These are phyloP conservation scores for Collybia nuda DNA, from an alignment of 768 basidiomycete species.

Conservation along the genomic window DNA sequence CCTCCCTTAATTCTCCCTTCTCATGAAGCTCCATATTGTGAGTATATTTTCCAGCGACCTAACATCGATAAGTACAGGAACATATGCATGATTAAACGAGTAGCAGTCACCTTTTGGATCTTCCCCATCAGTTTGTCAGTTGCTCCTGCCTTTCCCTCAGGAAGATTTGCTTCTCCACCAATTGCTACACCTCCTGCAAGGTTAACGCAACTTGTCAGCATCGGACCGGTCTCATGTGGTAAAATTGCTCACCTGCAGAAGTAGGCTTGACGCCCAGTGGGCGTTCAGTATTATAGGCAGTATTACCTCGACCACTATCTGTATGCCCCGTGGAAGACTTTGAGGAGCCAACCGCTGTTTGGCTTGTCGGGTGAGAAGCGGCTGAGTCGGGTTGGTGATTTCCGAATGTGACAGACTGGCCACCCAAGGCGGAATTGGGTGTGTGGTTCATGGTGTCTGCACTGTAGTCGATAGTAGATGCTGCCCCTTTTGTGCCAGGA, in stretches of 20 bases:
- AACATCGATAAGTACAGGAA: background rate
- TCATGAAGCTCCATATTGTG: constrained; percentile 52
- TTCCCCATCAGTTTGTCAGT: constrained; percentile 61
- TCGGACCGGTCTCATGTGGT: background rate
- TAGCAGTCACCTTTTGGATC: constrained; percentile 46
- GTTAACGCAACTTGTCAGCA: constrained; percentile 1
- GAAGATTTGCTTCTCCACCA: constrained; percentile 28
- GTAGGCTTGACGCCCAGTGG: constrained; percentile 4
- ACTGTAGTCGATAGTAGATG: constrained; percentile 35
- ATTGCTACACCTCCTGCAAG: constrained; percentile 33
- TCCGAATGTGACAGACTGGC: constrained; percentile 3
- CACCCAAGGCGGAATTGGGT: constrained; percentile 14
- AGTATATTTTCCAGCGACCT: constrained; percentile 52
- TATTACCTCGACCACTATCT: background rate
- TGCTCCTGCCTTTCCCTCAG: constrained; percentile 39
- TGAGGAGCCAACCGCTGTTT: background rate
- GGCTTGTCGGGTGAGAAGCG: background rate
- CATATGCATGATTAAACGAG: background rate
- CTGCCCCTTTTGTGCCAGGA: constrained; percentile 35
- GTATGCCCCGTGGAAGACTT: background rate
- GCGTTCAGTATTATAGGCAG: background rate
- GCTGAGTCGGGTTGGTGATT: background rate
- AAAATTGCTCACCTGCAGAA: constrained; percentile 1
- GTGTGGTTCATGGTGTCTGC: constrained; percentile 35
- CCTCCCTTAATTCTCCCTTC: constrained; percentile 55